phyloP scores from a whole-genome alignment of 176 grass and related monocot species.

The Cenchrus americanus region DNA sequence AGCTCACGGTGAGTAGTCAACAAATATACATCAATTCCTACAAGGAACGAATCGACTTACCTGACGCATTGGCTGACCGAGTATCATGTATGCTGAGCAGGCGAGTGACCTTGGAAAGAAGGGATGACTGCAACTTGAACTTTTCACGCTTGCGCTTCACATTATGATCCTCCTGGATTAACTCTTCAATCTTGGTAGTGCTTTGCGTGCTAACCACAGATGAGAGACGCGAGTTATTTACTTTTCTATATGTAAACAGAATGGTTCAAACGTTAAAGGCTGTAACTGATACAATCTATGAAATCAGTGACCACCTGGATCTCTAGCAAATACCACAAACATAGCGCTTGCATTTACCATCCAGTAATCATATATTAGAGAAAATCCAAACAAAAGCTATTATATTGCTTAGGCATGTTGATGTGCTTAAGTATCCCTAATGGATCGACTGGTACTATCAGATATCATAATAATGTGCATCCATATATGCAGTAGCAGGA shows the following conservation, averaged over 20 bases:
- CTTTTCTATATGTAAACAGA: neutral
- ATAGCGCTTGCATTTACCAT: slow-evolving; percentile 9
- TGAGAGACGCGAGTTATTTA: neutral
- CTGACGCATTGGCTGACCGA: slow-evolving; percentile 58
- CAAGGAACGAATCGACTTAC: slow-evolving; percentile 37
- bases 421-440: slow-evolving; percentile 1
- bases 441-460: neutral
- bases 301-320: neutral
- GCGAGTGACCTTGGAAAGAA: slow-evolving; percentile 90
- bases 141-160: slow-evolving; percentile 70
- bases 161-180: slow-evolving; percentile 86
- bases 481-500: neutral
- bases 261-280: neutral
- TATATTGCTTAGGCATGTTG: neutral
- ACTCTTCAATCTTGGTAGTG: slow-evolving; percentile 68
- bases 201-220: slow-evolving; percentile 63
- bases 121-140: slow-evolving; percentile 65
- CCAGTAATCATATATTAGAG: neutral
- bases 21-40: neutral
- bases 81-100: slow-evolving; percentile 73
- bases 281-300: neutral
- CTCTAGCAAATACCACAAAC: neutral
- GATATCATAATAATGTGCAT: neutral
- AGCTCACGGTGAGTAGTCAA: neutral
- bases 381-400: neutral